Percentiles rank a stretch among this genome's conserved stretches.
Conservation (phyloP, 2,329 filamentous ascomycete genomes). For the Scedosporium dehoogii region DNA sequence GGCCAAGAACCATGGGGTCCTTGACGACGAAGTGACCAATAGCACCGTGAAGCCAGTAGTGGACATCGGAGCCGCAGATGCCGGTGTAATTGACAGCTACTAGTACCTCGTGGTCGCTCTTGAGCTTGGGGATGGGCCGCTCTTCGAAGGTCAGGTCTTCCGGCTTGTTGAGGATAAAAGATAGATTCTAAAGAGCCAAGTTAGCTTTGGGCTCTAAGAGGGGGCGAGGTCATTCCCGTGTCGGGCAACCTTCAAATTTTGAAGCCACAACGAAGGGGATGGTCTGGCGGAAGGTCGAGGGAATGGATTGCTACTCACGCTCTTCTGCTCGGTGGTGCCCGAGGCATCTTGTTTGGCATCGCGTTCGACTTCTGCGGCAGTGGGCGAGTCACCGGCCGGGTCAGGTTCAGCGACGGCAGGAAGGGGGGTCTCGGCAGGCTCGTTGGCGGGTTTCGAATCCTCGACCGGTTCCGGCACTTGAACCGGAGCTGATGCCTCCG, state of each 20-base stretch:
- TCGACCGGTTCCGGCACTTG: background rate
- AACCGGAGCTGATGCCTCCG: background rate
- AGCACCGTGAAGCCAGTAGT: constrained; percentile 81
- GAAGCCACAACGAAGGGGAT: background rate
- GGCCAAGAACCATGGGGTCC: constrained; percentile 68
- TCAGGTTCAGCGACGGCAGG: background rate
- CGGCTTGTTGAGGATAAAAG: constrained; percentile 72
- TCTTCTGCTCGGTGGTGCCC: constrained; percentile 6
- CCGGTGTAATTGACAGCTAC: constrained; percentile 77
- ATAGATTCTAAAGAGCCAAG: constrained; percentile 54
- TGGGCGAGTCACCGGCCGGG: background rate
- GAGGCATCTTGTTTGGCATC: background rate
- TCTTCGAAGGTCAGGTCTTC: constrained; percentile 66
- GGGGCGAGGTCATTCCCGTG: background rate
- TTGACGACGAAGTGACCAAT: constrained; percentile 80
- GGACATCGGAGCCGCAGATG: constrained; percentile 78
- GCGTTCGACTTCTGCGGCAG: background rate
- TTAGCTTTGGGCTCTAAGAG: background rate
- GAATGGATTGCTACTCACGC: constrained; percentile 5
- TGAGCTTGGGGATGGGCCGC: constrained; percentile 59
- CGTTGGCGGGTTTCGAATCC: background rate
- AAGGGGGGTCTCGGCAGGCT: background rate
- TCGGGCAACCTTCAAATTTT: background rate
- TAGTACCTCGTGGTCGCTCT: constrained; percentile 63
- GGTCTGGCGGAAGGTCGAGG: too few relatives aligned